Base-by-base conservation (phyloP, 1,284 basidiomycete genomes). In the Melampsora abietis-canadensis region DNA sequence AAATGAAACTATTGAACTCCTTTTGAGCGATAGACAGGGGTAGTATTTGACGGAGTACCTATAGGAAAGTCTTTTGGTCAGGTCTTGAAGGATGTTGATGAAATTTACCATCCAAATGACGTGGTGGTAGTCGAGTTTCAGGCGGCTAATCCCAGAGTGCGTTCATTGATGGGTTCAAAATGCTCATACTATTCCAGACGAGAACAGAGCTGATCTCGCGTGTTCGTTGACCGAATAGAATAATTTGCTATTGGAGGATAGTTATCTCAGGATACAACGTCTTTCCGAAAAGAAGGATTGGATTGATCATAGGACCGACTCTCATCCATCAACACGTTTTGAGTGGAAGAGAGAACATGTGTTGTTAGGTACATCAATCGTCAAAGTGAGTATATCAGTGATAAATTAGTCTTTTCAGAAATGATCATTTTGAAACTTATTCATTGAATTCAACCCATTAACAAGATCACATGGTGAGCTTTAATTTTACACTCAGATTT, bases 311-410 rank as follows among this genome's bases (percentile, higher is more conserved):
- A 84, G 87, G 60, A 88, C 89, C 2, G 91, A 92, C 81, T 90
- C 90, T 15, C 90, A 92, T 81, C 89, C 89, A 37, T 91, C 89
- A 8, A 92, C 91, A 1, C 85, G 84, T 24, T 90, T 87, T 80
- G 84, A 85, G 73, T 92, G 91, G 91, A 82, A 79, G 31, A 84
- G 88, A 80, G 86, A 84, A 5, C 87, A 82, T 81, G 84, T 83
- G 0, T 86, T 88, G 77, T 76, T 86, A 80, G 44, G 30, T 34
- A 48, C 51, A 12, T 68, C 31, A 61, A 44, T 7, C 2, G 54
- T 61, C 14, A 60, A 60, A 44, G 63, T 60, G 48, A 57, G 66
- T 27, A 57, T 24, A 24, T 47, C 10, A 40, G 0, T 34, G 30
- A 61, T 40, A 19, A 40, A 57, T 19, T 37, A 30, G 30, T 34